Base-by-base conservation (phyloP, 495 filamentous ascomycete genomes). In the Sordaria brevicollis region DNA sequence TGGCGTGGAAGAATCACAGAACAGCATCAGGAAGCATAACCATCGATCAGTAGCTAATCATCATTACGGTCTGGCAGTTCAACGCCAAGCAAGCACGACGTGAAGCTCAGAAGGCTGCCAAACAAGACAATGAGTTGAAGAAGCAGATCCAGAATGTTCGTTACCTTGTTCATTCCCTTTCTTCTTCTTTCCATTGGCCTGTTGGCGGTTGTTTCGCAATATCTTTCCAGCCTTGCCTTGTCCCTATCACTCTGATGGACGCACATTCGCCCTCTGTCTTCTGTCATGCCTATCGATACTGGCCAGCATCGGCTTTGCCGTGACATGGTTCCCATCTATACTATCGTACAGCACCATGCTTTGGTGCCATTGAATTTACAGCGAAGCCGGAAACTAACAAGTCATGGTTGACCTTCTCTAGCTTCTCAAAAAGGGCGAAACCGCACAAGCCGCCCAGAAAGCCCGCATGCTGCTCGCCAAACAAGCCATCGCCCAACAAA, bases 51-150 rank as follows among this genome's bases (percentile, higher is more conserved):
- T 49, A 29, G 21, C 69, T 67, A 67, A 67, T 37, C 19, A 38
- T 21, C 19, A 37, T 31, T 31, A 38, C 33, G 49, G 49, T 29
- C 68, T 62, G 19, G 25, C 76, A 93, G 90, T 93, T 94, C 83
- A 93, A 92, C 69, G 89, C 92, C 29, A 94, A 94, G 79, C 90
- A 92, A 79, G 86, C 93, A 68, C 92, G 92, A 69, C 84, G 92
- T 71, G 91, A 94, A 82, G 89, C 92, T 11, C 86, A 86, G 69
- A 93, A 93, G 78, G 92, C 92, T 19, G 87, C 88, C 68, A 93
- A 93, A 79, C 92, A 94, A 78, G 92, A 93, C 78, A 90, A 88
- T 69, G 83, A 88, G 33, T 87, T 94, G 79, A 92, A 93, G 83
- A 87, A 89, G 76, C 93, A 94, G 79, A 85, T 94, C 74, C 92